Evolutionary conservation across 148 eudicot species (phyloP).

Genomic region (Nepenthes gracilis): DNA sequence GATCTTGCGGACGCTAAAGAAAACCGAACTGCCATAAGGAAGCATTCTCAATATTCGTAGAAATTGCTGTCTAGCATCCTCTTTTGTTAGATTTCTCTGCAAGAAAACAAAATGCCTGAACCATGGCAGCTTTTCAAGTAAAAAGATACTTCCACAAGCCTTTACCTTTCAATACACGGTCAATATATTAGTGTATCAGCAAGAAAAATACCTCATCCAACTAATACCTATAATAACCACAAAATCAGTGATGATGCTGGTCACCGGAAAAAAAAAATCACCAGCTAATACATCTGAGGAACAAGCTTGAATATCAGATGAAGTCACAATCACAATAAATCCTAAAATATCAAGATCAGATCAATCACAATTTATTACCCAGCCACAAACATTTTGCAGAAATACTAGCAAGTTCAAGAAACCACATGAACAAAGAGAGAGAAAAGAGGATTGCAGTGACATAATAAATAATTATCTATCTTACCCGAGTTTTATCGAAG

Average conservation of each 20-base stretch:
- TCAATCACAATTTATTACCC: too few relatives aligned
- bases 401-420: slow-evolving; percentile 4
- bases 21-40: slow-evolving; percentile 95
- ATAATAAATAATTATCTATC: too few relatives aligned
- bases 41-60: slow-evolving; percentile 73
- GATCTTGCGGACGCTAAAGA: slow-evolving; percentile 95
- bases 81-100: slow-evolving; percentile 84
- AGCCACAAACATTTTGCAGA: neutral
- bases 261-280: neutral
- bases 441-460: too few relatives aligned
- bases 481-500: too few relatives aligned
- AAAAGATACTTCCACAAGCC: neutral
- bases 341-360: too few relatives aligned
- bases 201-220: neutral
- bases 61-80: slow-evolving; percentile 96
- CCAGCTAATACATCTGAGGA: too few relatives aligned
- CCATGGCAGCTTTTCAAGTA: neutral
- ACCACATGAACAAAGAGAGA: neutral
- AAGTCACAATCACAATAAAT: too few relatives aligned
- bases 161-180: neutral
- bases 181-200: neutral
- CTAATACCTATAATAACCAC: neutral
- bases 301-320: too few relatives aligned
- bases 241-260: neutral
- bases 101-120: slow-evolving; percentile 4